A percentile compares a stretch with the other conserved stretches of the same genome.
Conservation (phyloP, 495 filamentous ascomycete genomes). For the Penicillium cosmopolitanum region DNA sequence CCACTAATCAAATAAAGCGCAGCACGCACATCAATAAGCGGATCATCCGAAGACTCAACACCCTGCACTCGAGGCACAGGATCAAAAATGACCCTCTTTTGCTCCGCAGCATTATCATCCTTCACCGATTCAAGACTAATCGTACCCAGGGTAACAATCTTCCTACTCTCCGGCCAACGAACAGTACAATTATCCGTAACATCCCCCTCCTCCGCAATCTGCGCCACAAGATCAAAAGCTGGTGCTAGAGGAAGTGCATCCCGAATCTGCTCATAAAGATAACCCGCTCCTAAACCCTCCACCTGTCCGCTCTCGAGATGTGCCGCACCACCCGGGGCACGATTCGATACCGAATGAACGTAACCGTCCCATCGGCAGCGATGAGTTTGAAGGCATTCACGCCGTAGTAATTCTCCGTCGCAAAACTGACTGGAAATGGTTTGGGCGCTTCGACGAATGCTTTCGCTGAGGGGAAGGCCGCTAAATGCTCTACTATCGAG, state of each 20-base stretch:
- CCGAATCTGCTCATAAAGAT: not conserved
- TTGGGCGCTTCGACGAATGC: slow-evolving; percentile 1
- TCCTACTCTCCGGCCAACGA: not conserved
- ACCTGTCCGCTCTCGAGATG: not conserved
- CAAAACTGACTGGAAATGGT: not conserved
- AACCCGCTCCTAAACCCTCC: not conserved
- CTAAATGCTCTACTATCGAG: not conserved
- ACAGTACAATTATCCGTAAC: slow-evolving; percentile 4
- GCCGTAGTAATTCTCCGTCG: not conserved
- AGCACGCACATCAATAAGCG: slow-evolving; percentile 6
- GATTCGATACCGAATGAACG: slow-evolving; percentile 2
- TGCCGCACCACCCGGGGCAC: not conserved
- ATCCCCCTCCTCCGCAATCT: slow-evolving; percentile 1
- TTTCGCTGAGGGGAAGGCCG: not conserved
- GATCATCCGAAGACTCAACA: slow-evolving; percentile 5
- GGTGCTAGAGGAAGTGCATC: not conserved
- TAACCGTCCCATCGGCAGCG: not conserved
- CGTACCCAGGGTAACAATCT: not conserved
- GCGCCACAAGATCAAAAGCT: slow-evolving; percentile 1
- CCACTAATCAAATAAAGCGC: slow-evolving; percentile 6
- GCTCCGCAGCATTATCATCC: not conserved
- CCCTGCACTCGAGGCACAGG: not conserved
- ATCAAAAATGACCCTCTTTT: slow-evolving; percentile 4
- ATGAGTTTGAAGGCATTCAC: not conserved
- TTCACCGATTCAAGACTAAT: not conserved